Evolutionary conservation across 1,284 basidiomycete species (phyloP), one percentile per base, ranked within the genome.

Genomic region (Leccinum pachyderme): DNA sequence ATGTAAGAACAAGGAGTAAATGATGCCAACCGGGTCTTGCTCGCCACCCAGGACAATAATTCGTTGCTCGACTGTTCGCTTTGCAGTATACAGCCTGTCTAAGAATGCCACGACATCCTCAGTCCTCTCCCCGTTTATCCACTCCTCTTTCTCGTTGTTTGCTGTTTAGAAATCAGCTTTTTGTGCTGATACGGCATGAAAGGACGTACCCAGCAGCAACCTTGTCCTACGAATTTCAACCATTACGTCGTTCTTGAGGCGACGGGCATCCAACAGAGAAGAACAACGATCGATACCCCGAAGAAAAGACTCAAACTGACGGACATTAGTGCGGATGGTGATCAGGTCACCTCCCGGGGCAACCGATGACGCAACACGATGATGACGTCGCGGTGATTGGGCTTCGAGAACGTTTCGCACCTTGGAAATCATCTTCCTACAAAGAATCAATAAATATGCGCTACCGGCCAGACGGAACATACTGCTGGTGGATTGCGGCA

Each of bases 401-500:
- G 86, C 82, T 66, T 92, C 90, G 43, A 93, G 71, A n/a, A 92
- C 84, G 63, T 86, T 87, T 50, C 89, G 86, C 8, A 93, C 88
- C 75, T 89, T 89, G 15, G 87, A 87, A 29, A 93, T 89, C n/a
- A 92, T 72, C 63, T 87, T 88, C 73, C 89, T 92, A 55, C 15
- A 47, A 33, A 32, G 7, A 54, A 43, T 33, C 29, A 55, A 61
- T 44, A 44, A 56, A 37, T 35, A 59, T 7, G 54, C 18, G 24
- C 27, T 25, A 11, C 48, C 9, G 11, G 7, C 25, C 33, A 48
- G 15, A 49, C 47, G 11, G n/a, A 47, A 74, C 88, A 61, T 72
- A 91, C 89, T 94, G 93, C 73, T 95, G 91, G 59, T 91, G 89
- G 57, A 95, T 93, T 37, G 87, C 92, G 58, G 87, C 91, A 25